A percentile compares a stretch with the other conserved stretches of the same genome.
Evolutionary conservation across 2,329 filamentous ascomycete species (phyloP).

Genomic region (Colletotrichum coccodes): DNA sequence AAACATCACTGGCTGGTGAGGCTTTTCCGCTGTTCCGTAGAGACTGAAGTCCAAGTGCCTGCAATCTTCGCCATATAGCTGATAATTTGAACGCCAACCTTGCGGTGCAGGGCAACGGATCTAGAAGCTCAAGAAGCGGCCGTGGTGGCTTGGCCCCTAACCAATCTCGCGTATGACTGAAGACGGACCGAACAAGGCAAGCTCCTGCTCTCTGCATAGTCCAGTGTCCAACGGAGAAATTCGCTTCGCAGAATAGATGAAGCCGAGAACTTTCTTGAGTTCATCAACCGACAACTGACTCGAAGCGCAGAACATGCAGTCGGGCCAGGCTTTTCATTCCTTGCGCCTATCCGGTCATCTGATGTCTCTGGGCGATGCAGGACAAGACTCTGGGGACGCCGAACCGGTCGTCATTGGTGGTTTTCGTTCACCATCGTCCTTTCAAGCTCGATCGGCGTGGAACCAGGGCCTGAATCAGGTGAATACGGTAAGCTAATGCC

Average conservation of each 20-base stretch:
- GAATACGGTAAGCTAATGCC: background rate
- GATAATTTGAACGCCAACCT: too few relatives aligned
- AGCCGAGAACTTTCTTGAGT: background rate
- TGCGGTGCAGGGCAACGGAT: too few relatives aligned
- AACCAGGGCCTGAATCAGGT: background rate
- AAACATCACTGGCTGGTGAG: too few relatives aligned
- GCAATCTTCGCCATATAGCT: too few relatives aligned
- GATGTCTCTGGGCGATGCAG: background rate
- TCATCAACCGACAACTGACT: conserved; percentile 1
- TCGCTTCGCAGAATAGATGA: background rate
- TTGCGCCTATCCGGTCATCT: background rate
- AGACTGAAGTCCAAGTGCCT: too few relatives aligned
- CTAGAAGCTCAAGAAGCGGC: too few relatives aligned
- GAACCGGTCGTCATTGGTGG: background rate
- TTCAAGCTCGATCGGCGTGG: background rate
- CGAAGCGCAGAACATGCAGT: background rate
- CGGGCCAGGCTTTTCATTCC: background rate
- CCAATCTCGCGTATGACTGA: background rate
- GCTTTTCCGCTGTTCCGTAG: too few relatives aligned
- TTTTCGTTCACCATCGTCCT: background rate
- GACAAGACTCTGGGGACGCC: background rate
- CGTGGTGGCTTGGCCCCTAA: too few relatives aligned
- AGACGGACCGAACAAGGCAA: background rate
- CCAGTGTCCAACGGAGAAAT: conserved; percentile 3
- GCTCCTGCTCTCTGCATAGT: too few relatives aligned